Conservation (phyloP, 257 asterid species). For the Knoxia roxburghii region DNA sequence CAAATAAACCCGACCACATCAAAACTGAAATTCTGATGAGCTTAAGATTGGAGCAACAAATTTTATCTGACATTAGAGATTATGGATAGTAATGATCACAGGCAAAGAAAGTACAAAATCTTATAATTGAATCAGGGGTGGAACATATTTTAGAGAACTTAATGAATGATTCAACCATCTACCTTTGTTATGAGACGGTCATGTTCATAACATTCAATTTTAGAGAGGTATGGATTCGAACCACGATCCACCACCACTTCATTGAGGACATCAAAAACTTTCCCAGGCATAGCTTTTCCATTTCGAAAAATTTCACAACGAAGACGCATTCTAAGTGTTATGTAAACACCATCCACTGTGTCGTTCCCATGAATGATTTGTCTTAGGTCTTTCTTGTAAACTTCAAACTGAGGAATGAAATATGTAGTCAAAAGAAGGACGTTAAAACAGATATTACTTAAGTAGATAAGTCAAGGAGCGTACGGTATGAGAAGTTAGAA, state of each 20-base stretch:
- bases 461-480: conserved; percentile 23
- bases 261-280: conserved; percentile 85
- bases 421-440: conserved; percentile 12
- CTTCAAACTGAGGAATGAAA: conserved; percentile 57
- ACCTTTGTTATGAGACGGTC: conserved; percentile 99
- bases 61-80: not conserved
- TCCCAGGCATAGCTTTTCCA: conserved; percentile 89
- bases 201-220: conserved; percentile 93
- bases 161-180: conserved; percentile 10
- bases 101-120: not conserved
- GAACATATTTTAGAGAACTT: not conserved
- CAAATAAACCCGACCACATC: not conserved
- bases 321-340: conserved; percentile 96
- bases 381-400: conserved; percentile 72
- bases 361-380: conserved; percentile 80
- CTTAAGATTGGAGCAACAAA: not conserved
- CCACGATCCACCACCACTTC: conserved; percentile 98
- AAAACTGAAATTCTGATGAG: not conserved
- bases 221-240: conserved; percentile 95
- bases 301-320: conserved; percentile 87
- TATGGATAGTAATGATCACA: not conserved
- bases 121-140: not conserved
- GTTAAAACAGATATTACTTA: not conserved
- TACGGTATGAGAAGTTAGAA: conserved; percentile 93
- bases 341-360: conserved; percentile 80